Evolutionary conservation across 1,139 yeast genomes (phyloP), one percentile per base, ranked within the genome.

Genomic region (Protomyces pachydermus): DNA sequence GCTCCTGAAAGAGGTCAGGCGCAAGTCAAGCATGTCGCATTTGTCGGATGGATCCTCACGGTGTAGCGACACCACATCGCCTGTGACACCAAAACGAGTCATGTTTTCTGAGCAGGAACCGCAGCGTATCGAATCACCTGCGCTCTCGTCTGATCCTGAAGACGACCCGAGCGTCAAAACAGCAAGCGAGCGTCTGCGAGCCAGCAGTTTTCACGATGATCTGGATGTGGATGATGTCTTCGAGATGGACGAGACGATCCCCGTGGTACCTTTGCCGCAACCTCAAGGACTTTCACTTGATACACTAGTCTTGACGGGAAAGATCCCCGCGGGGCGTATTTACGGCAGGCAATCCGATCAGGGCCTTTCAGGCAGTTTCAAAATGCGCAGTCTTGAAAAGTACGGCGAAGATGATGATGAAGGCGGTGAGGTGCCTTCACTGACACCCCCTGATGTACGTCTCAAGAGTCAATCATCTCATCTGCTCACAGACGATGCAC

Each of bases 81-180:
- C 60, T 28, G 37, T 58, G 28, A 53, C 53, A 16, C 56, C 65
- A 25, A 54, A 52, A 39, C 65, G 66, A n/a, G 57, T 61, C 56
- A 63, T 60, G 57, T 58, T 58, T 25, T 58, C 62, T 32, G 62
- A 58, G 42, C 52, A 39, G 45, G 62, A 58, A 39, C 62, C 62
- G n/a, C 53, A 48, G 45, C 53, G 62, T 32, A 52, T 58, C 2
- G 62, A 58, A 6, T 48, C 61, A 25, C 61, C 61, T 4, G 42
- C 14, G 34, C 42, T 32, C 52, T 37, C n/a, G 35, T 52, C 62
- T 12, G 62, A 58, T 28, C 37, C 28, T 20, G 62, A 58, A 38
- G 62, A 58, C 35, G 53, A 38, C 8, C 23, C 34, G 20, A 45
- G 20, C 20, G 5, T n/a, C 16, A n/a, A 18, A 3, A 14, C 37